Conservation (phyloP, 192 early-diverging fungal genomes). For the Powellomyces hirtus region DNA sequence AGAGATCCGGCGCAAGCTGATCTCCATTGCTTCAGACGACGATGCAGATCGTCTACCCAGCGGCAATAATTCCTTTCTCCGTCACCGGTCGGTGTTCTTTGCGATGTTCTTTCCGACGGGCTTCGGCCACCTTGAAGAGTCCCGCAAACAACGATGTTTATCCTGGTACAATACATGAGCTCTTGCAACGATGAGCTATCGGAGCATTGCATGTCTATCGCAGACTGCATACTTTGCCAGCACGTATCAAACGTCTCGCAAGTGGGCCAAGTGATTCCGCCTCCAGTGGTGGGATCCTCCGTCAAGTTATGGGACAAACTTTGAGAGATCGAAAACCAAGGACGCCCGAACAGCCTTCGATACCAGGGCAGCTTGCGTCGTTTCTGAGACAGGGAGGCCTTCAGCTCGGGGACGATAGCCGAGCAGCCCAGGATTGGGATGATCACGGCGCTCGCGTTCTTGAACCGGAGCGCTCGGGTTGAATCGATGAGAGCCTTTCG, state of each 20-base stretch:
- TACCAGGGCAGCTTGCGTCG: slow-evolving; percentile 6
- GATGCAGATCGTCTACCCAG: not conserved
- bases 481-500: slow-evolving; percentile 3
- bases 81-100: not conserved
- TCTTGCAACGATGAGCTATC: not conserved
- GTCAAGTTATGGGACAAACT: too few relatives aligned
- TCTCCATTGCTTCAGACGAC: not conserved
- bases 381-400: not conserved
- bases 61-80: not conserved
- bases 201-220: not conserved
- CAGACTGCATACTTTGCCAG: not conserved
- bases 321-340: not conserved
- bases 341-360: not conserved
- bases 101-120: not conserved
- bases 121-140: not conserved
- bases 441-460: not conserved
- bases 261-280: not conserved
- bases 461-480: slow-evolving; percentile 1
- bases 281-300: not conserved
- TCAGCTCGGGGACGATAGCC: not conserved
- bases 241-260: not conserved
- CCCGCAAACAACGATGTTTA: not conserved
- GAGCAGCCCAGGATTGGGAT: not conserved
- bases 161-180: not conserved
- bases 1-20: slow-evolving; percentile 4